These are phyloP conservation scores for Stachybotrys chartarum DNA, from an alignment of 2,329 filamentous ascomycete genomes.

Conservation along the genomic window DNA sequence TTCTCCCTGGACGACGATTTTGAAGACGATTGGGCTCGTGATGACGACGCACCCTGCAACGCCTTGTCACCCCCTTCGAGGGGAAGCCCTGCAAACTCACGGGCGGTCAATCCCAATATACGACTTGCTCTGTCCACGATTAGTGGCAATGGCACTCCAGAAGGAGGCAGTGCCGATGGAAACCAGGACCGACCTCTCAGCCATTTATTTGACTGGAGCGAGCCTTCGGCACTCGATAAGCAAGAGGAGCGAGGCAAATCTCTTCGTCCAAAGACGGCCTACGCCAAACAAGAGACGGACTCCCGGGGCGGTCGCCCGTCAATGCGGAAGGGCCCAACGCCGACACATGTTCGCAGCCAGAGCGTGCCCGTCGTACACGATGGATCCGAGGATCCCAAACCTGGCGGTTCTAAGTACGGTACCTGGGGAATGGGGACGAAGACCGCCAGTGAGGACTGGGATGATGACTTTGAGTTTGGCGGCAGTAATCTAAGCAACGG, in stretches of 20 bases:
- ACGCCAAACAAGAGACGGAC: conserved; percentile 68
- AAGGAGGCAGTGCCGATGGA: conserved; percentile 15
- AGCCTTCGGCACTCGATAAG: conserved; percentile 56
- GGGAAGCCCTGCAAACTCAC: conserved; percentile 43
- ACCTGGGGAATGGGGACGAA: conserved; percentile 79
- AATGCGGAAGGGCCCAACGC: conserved; percentile 60
- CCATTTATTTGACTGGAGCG: conserved; percentile 74
- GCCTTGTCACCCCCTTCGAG: conserved; percentile 50
- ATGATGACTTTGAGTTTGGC: conserved; percentile 79
- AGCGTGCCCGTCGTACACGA: conserved; percentile 72
- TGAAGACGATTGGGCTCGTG: conserved; percentile 54
- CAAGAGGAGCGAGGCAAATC: conserved; percentile 48
- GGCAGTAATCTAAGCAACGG: conserved; percentile 30
- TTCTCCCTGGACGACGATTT: conserved; percentile 55
- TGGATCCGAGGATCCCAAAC: conserved; percentile 45
- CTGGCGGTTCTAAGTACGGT: conserved; percentile 61
- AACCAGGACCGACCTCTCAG: conserved; percentile 46
- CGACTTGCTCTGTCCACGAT: conserved; percentile 47
- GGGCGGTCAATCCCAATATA: conserved; percentile 42
- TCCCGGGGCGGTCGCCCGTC: conserved; percentile 61
- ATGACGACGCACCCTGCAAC: conserved; percentile 46
- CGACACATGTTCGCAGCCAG: conserved; percentile 69
- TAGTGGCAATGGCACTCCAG: conserved; percentile 37
- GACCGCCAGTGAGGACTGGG: conserved; percentile 79
- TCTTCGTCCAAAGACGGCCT: conserved; percentile 66